Conservation (phyloP, 352 stramenopile species). For the Phytopythium aichiense region DNA sequence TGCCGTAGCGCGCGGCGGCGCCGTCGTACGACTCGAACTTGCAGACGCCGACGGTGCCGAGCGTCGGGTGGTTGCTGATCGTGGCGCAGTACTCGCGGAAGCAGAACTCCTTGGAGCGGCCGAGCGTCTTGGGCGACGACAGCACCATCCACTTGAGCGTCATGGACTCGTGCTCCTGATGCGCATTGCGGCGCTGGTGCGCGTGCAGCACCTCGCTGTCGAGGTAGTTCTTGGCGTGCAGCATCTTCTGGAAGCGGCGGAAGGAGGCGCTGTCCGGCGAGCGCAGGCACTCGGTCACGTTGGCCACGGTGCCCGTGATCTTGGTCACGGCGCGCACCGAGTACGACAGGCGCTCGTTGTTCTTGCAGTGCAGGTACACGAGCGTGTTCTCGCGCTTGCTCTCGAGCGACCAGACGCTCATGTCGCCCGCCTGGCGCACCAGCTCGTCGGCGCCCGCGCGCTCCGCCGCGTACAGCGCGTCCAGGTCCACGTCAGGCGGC, state of each 20-base stretch:
- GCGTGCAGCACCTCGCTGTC: constrained; percentile 78
- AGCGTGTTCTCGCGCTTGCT: constrained; percentile 53
- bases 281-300: constrained; percentile 78
- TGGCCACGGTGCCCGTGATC: constrained; percentile 57
- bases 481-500: constrained; percentile 72
- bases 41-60: constrained; percentile 58
- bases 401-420: constrained; percentile 77
- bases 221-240: constrained; percentile 72
- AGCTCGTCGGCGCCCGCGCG: constrained; percentile 67
- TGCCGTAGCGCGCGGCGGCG: constrained; percentile 59
- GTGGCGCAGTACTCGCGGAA: constrained; percentile 76
- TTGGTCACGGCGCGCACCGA: constrained; percentile 68
- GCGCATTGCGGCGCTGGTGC: constrained; percentile 25
- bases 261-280: constrained; percentile 53
- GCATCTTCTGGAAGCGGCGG: constrained; percentile 63
- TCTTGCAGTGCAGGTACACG: constrained; percentile 82
- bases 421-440: constrained; percentile 55
- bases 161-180: constrained; percentile 45
- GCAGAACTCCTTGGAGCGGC: constrained; percentile 79
- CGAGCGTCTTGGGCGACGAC: constrained; percentile 71
- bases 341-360: constrained; percentile 75
- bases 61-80: constrained; percentile 50
- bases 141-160: constrained; percentile 83
- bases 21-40: constrained; percentile 85
- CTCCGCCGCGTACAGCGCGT: constrained; percentile 71